These are phyloP conservation scores for Tephrocybe rancida DNA, from an alignment of 768 basidiomycete species.

Conservation along the genomic window DNA sequence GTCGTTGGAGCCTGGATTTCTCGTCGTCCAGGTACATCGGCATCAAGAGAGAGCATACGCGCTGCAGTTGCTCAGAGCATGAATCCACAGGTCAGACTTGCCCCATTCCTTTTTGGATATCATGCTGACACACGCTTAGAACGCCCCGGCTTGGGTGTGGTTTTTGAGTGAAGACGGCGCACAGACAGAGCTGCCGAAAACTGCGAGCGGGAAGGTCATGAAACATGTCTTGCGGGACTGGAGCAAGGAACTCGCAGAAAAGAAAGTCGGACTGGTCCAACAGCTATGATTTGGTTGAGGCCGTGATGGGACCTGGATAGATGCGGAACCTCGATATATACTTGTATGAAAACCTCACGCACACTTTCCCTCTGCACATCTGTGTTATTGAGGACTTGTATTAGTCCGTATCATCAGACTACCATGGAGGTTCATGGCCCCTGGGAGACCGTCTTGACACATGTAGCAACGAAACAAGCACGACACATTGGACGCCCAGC, in stretches of 20 bases:
- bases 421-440: too few relatives aligned
- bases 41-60: conserved; percentile 57
- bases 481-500: too few relatives aligned
- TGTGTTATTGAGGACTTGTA: too few relatives aligned
- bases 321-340: too few relatives aligned
- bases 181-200: conserved; percentile 70
- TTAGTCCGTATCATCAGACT: too few relatives aligned
- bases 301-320: too few relatives aligned
- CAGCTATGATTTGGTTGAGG: too few relatives aligned
- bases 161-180: conserved; percentile 70
- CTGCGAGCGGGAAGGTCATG: conserved; percentile 86
- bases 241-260: conserved; percentile 57
- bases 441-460: too few relatives aligned
- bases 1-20: conserved; percentile 83
- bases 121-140: conserved; percentile 40
- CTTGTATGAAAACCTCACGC: too few relatives aligned
- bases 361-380: too few relatives aligned
- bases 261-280: conserved; percentile 39
- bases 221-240: conserved; percentile 77
- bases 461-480: too few relatives aligned
- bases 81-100: conserved; percentile 73
- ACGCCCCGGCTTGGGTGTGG: conserved; percentile 83
- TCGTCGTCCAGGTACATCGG: conserved; percentile 39
- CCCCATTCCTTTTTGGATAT: neutral
- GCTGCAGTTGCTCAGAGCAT: conserved; percentile 55